A percentile compares a stretch with the other conserved stretches of the same genome.
Conservation (phyloP, 1,284 basidiomycete species). For the Marasmius sp. region DNA sequence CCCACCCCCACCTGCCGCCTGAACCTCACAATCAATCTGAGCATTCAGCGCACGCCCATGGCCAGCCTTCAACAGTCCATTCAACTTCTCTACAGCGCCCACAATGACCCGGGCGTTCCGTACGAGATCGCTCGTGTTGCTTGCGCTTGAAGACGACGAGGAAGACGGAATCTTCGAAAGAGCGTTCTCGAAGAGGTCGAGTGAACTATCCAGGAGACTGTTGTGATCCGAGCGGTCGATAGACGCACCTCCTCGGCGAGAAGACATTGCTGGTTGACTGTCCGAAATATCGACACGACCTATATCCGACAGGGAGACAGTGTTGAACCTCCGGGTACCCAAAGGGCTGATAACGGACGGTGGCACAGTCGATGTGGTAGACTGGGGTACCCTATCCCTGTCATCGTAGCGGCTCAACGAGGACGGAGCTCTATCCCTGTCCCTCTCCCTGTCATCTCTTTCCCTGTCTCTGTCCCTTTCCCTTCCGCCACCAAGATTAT, state of each 20-base stretch:
- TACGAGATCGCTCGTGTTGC: slow-evolving; percentile 51
- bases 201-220: slow-evolving; percentile 63
- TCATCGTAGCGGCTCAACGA: slow-evolving; percentile 4
- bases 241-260: neutral
- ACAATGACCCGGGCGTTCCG: slow-evolving; percentile 64
- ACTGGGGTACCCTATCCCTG: neutral
- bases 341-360: slow-evolving; percentile 25
- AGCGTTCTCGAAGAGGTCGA: slow-evolving; percentile 68
- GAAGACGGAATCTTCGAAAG: slow-evolving; percentile 50
- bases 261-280: slow-evolving; percentile 11
- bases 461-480: slow-evolving; percentile 23
- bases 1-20: slow-evolving; percentile 31
- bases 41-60: slow-evolving; percentile 61
- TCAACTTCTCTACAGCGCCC: slow-evolving; percentile 60
- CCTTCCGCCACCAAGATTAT: slow-evolving; percentile 14
- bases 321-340: slow-evolving; percentile 19
- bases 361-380: neutral
- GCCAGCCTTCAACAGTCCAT: slow-evolving; percentile 53
- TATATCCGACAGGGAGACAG: neutral
- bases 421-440: slow-evolving; percentile 21
- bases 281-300: neutral
- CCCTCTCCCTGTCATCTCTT: slow-evolving; percentile 16
- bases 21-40: slow-evolving; percentile 73
- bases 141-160: slow-evolving; percentile 36
- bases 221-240: slow-evolving; percentile 55